These are phyloP conservation scores for Claviceps capensis DNA, from an alignment of 2,329 filamentous ascomycete genomes.

Conservation along the genomic window DNA sequence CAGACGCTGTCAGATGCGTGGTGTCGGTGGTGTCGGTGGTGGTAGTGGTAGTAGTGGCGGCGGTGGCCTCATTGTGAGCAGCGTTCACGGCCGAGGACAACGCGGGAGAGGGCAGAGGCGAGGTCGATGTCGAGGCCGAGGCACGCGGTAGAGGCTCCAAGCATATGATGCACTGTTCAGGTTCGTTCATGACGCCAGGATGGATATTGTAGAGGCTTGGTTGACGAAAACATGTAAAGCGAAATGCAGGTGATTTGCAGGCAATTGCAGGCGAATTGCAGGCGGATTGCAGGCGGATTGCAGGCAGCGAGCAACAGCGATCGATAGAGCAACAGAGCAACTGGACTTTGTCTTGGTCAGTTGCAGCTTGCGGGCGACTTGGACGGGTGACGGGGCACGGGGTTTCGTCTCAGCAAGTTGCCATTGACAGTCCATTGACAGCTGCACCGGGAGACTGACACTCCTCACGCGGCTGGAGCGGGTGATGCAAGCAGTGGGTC, in stretches of 20 bases:
- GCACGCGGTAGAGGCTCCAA: slow-evolving; percentile 41
- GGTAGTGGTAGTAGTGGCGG: neutral
- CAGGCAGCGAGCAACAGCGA: neutral
- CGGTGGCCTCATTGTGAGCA: slow-evolving; percentile 1
- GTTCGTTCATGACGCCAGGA: slow-evolving; percentile 34
- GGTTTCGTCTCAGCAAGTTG: neutral
- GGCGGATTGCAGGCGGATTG: slow-evolving; percentile 5
- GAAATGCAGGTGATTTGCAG: slow-evolving; percentile 6
- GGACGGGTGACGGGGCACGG: neutral
- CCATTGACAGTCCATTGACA: too few relatives aligned
- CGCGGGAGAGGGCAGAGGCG: neutral
- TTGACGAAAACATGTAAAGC: slow-evolving; percentile 35
- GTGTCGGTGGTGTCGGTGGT: slow-evolving; percentile 11
- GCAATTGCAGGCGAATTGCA: slow-evolving; percentile 6
- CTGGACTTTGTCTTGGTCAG: neutral
- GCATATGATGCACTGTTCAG: slow-evolving; percentile 59
- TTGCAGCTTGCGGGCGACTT: neutral
- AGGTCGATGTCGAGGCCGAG: slow-evolving; percentile 10
- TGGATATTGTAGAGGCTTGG: slow-evolving; percentile 19
- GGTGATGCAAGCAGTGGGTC: too few relatives aligned
- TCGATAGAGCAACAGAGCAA: neutral
- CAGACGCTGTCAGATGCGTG: slow-evolving; percentile 4
- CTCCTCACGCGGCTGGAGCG: too few relatives aligned
- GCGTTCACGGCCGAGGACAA: slow-evolving; percentile 11
- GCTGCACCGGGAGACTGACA: too few relatives aligned